Evolutionary conservation across 148 eudicot species (phyloP), one percentile per base, ranked within the genome.

Genomic region (Heliamphora exappendiculata): DNA sequence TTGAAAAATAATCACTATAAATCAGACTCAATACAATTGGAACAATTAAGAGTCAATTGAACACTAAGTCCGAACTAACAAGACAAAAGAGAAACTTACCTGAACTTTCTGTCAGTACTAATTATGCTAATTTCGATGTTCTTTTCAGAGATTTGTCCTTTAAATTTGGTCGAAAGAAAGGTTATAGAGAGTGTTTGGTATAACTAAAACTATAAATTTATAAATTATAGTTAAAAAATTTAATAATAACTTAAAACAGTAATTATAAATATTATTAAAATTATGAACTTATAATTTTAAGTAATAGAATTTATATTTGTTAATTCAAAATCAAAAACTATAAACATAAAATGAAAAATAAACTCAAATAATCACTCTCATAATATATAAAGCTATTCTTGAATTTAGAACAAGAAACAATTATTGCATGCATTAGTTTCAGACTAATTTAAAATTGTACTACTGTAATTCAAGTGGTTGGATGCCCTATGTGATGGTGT

Each of bases 41-140:
- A 54, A 19, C 26, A 54, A 54, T 54, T n/a, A n/a, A n/a, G n/a
- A n/a, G n/a, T n/a, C n/a, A 19, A 7, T 58, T 55, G 34, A 53
- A 9, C 26, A 42, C 54, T n/a, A n/a, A n/a, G n/a, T n/a, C n/a
- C 14, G 14, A 7, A 59, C 53, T 0, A 42, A 67, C 34, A 75
- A 17, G 72, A 24, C n/a, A 33, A 24, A 33, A 11, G 11, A 31
- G 26, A 72, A 55, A 76, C 89, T 80, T 73, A 77, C 98, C 93
- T 94, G 90, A 94, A 94, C 79, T 79, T 87, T 79, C 55, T 85
- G 89, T 94, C 98, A 64, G 76, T 45, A 34, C 95, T 92, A 69
- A 94, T 94, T 16, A 94, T 89, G 64, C 98, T 97, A 82, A 94
- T 94, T 85, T 94, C 98, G 45, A 94, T 94, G 72, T 94, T 94